Evolutionary conservation across 176 grass and related monocot species (phyloP).

Genomic region (Echinochloa phyllopogon): DNA sequence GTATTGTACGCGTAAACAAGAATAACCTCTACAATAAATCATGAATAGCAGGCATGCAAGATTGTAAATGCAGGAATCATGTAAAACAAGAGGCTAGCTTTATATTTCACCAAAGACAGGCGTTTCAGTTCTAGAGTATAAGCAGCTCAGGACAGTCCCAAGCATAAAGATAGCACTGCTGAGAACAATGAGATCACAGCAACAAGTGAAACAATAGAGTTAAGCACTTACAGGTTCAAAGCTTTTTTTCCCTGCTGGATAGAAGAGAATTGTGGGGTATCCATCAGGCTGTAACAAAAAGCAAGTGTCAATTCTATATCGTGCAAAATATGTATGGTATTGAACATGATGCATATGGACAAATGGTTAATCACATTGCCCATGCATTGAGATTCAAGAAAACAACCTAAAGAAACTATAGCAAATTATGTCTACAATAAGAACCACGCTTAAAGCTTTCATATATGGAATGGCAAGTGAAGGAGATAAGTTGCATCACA

Average conservation of each 20-base stretch:
- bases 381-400: slow-evolving; percentile 33
- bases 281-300: slow-evolving; percentile 76
- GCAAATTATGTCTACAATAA: slow-evolving; percentile 18
- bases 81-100: not conserved
- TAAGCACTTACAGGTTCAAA: slow-evolving; percentile 88
- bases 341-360: not conserved
- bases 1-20: not conserved
- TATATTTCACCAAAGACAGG: not conserved
- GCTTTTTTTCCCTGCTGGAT: slow-evolving; percentile 90
- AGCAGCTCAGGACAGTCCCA: not conserved
- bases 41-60: not conserved
- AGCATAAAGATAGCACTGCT: not conserved
- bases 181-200: not conserved
- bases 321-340: slow-evolving; percentile 12
- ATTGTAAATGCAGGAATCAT: not conserved
- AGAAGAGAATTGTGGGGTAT: slow-evolving; percentile 93
- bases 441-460: not conserved
- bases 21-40: not conserved
- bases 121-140: not conserved
- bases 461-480: slow-evolving; percentile 3
- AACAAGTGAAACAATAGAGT: not conserved
- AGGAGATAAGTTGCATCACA: not conserved
- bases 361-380: not conserved
- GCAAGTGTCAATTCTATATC: slow-evolving; percentile 17
- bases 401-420: slow-evolving; percentile 2